Base-by-base conservation (phyloP, 148 eudicot species). In the Pouteria glomerata region DNA sequence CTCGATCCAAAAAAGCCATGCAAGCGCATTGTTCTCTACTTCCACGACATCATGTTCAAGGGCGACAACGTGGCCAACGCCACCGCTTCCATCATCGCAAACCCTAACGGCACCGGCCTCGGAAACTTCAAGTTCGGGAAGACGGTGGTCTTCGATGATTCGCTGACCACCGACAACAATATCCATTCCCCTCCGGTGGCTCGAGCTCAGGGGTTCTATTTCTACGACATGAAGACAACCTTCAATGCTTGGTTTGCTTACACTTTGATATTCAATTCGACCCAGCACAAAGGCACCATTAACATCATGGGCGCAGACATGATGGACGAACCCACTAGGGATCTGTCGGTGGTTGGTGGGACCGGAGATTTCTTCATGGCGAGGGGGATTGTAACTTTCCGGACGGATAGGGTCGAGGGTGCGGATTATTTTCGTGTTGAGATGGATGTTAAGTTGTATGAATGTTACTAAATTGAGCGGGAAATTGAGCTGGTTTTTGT, bases 311-410 rank as follows among this genome's bases (percentile, higher is more conserved):
- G 86, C 2, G 79, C 77, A 1, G 86, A 77, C 24, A 71, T 77
- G 44, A 73, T 83, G 72, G 57, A 55, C 21, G 60, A 72, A 33
- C 31, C 39, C 23, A 78, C 78, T 11, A 69, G 86, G 47, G 84
- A 83, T 73, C 72, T 83, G 19, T 77, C 83, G 19, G 84, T 83
- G 12, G 80, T 83, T 6, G 84, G 84, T 34, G 86, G 86, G 21
- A 83, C 86, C 0, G 84, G 86, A 5, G 86, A 80, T 55, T 80
- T 83, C 50, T 83, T 83, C 70, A 79, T 83, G 83, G 67, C 79
- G 4, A 56, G 86, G 6, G 86, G 86, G 31, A 52, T 83, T 27
- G 75, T 48, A 3, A 83, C 86, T 1, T 58, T 83, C 6, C 34
- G 3, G 19, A 83, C 86, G 0, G 82, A 80, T 11, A 52, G 52